phyloP scores from a whole-genome alignment of 2,329 filamentous ascomycete genomes.

The Exutisphaerella laricina region DNA sequence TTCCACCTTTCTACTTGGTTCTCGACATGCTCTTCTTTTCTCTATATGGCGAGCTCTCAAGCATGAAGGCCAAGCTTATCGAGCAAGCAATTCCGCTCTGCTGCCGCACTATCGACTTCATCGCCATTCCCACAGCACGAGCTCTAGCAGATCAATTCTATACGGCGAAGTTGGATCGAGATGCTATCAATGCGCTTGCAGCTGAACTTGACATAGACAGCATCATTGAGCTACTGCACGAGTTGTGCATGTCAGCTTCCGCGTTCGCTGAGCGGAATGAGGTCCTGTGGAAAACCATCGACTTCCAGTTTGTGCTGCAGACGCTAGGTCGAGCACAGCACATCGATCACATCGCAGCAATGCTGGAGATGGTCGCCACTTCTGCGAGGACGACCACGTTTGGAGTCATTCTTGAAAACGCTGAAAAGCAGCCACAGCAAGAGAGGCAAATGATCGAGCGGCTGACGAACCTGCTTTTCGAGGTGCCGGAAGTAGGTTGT shows the following conservation, averaged over 20 bases:
- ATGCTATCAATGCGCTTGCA: conserved; percentile 41
- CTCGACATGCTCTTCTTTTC: conserved; percentile 60
- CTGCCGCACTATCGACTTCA: conserved; percentile 47
- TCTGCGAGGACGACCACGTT: conserved; percentile 60
- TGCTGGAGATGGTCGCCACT: conserved; percentile 61
- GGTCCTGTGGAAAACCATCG: conserved; percentile 62
- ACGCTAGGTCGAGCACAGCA: conserved; percentile 64
- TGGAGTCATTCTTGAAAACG: conserved; percentile 56
- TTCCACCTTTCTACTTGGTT: conserved; percentile 60
- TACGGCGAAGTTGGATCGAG: conserved; percentile 19
- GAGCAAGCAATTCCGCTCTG: conserved; percentile 48
- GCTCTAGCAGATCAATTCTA: conserved; percentile 32
- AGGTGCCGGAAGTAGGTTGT: conserved; percentile 40
- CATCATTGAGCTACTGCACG: conserved; percentile 62
- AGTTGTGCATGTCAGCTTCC: conserved; percentile 53
- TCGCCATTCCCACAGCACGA: conserved; percentile 46
- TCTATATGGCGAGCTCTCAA: conserved; percentile 55
- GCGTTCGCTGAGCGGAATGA: conserved; percentile 37
- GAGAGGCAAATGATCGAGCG: conserved; percentile 54
- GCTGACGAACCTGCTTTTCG: conserved; percentile 57
- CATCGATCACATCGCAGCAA: conserved; percentile 56
- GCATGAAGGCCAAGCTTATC: conserved; percentile 56
- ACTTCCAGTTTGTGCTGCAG: conserved; percentile 60
- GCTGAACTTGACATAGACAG: conserved; percentile 59
- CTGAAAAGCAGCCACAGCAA: conserved; percentile 31